Base-by-base conservation (phyloP, 2,329 filamentous ascomycete genomes). In the Biscogniauxia marginata region DNA sequence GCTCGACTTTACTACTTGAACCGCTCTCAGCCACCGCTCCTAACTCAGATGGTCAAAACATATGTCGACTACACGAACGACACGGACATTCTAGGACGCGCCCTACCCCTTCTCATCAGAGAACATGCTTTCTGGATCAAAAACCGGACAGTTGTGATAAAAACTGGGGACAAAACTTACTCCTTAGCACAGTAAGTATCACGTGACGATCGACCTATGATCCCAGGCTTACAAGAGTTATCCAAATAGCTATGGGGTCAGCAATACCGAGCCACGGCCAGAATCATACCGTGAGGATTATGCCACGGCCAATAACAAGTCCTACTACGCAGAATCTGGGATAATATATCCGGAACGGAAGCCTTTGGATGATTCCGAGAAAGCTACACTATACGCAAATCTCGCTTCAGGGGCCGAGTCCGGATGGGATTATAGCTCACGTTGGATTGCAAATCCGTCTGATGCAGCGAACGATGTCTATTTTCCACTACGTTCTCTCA, bases 211-310 rank as follows among this genome's bases (percentile, higher is more conserved):
- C 30, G 21, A 39, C 20, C 22, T 24, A 52, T 46, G 20, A 11
- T 23, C 22, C 9, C 18, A 52, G 9, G 24, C 39, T 30, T 39
- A 30, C 6, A 1, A 7, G n/a, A 30, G 16, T n/a, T 46, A 18
- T 23, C 11, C 18, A 16, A 13, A 25, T 20, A 77, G 81, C 45
- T 85, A 88, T 65, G 77, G 77, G 2, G 86, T 88, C 6, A 69
- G 73, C 11, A 89, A 89, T 69, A 88, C 80, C 1, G 81, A 86
- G 63, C 86, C 86, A 1, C 80, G 86, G 1, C 86, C 86, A 1
- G 86, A 89, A 69, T 87, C 84, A 0, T 89, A 82, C 70, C 76
- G 79, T 21, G 86, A 89, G 63, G 86, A 89, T 69, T 88, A 83
- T 64, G 70, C 79, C 24, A 86, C 84, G 0, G 86, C 84, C n/a